Evolutionary conservation across 192 early-diverging fungal genomes (phyloP).

Genomic region (Spinellus fusiger): DNA sequence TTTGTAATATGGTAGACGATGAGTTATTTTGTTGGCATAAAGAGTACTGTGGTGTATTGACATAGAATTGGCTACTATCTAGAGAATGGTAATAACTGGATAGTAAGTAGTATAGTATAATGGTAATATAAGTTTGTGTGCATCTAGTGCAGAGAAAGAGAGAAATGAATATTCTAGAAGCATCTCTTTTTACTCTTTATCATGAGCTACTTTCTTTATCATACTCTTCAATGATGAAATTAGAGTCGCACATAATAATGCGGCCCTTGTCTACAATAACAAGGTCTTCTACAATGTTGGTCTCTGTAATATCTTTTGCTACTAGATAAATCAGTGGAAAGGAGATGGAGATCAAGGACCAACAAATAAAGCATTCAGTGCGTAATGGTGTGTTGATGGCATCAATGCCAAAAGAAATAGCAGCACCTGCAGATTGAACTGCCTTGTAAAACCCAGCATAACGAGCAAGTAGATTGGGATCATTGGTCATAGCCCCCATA

Average conservation of each 20-base stretch:
- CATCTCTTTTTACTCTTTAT: not conserved
- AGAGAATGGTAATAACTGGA: no score
- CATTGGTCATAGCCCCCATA: slow-evolving; percentile 31
- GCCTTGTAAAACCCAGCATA: slow-evolving; percentile 88
- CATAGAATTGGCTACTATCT: no score
- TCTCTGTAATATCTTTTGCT: slow-evolving; percentile 40
- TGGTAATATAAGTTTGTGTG: not conserved
- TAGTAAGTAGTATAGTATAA: no score
- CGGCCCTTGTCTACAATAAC: no score
- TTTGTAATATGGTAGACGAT: no score
- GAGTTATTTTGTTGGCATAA: no score
- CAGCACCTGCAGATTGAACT: slow-evolving; percentile 73
- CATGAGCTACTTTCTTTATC: no score
- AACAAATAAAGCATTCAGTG: slow-evolving; percentile 41
- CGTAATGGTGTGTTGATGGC: slow-evolving; percentile 32
- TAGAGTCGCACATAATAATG: no score
- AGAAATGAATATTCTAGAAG: not conserved
- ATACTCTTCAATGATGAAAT: no score
- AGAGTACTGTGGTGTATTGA: no score
- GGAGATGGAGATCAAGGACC: slow-evolving; percentile 45
- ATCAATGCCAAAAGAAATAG: slow-evolving; percentile 67
- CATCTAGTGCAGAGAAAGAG: not conserved
- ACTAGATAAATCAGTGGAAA: slow-evolving; percentile 47
- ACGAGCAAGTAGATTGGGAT: slow-evolving; percentile 59
- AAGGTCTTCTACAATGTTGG: slow-evolving; percentile 24